Base-by-base conservation (phyloP, 805 yeast species). In the Ogataea dorogensis region DNA sequence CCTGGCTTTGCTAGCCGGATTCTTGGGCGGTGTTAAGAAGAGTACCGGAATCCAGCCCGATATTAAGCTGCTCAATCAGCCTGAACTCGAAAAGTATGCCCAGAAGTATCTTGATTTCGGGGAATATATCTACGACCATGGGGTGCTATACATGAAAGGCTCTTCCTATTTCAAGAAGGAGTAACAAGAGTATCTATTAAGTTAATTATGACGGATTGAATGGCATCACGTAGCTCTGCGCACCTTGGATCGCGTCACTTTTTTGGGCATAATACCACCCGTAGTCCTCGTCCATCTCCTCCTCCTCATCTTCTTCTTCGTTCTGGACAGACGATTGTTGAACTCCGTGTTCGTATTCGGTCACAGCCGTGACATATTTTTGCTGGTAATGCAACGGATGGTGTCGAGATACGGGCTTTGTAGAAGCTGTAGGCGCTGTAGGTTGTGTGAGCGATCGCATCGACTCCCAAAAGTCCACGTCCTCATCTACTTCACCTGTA, bases 31-130 rank as follows among this genome's bases (percentile, higher is more conserved):
- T 1, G 73, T 84, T 28, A 81, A 77, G 58, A 73, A 86, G 57
- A 76, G 74, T 48, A 77, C 91, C 1, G 91, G 93, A 0, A 62
- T 83, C 17, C 71, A 77, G 1, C 79, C 81, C 22, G 74, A 81
- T 50, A 46, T 75, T 9, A 75, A 73, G 9, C 29, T 60, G 1
- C 51, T 79, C n/a, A 66, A 67, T 13, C 67, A 70, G 37, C 61
- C 65, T 13, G 73, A 73, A 6, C 59, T 74, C 5, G 70, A 69
- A 46, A 63, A 66, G 24, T 79, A 78, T 49, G 66, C 81, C 5
- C 63, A 65, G 22, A 81, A 77, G 54, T 93, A 89, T 56, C 70
- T 93, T 44, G 83, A 78, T 34, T 56, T 81, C 18, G 98, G 98
- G n/a, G 98, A 93, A 54, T 77, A 79, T 59, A 64, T 83, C 2